These are phyloP conservation scores for Euphorbia celastroides DNA, from an alignment of 441 rosid species.

Conservation along the genomic window DNA sequence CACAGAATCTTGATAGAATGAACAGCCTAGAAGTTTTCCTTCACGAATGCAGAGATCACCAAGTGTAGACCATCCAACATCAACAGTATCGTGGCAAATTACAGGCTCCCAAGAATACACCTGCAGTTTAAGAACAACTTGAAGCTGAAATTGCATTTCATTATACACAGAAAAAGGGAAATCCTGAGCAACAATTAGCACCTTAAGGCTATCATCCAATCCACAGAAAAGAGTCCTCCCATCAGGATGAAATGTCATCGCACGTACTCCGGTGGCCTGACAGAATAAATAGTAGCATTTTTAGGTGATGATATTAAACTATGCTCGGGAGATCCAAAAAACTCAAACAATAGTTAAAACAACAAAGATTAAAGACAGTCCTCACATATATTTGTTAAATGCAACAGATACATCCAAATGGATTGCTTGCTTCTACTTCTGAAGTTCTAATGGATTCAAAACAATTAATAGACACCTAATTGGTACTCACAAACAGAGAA, in stretches of 20 bases:
- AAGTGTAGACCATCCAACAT: slow-evolving; percentile 90
- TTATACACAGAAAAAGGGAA: not conserved
- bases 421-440: not conserved
- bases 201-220: slow-evolving; percentile 83
- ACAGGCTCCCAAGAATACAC: slow-evolving; percentile 99
- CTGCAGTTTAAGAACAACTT: slow-evolving; percentile 36
- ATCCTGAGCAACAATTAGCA: slow-evolving; percentile 29
- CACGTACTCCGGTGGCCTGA: slow-evolving; percentile 74
- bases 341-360: not conserved
- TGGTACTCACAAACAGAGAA: not conserved
- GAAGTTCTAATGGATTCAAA: not conserved
- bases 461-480: not conserved
- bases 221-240: slow-evolving; percentile 90
- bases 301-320: slow-evolving; percentile 7
- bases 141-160: slow-evolving; percentile 17
- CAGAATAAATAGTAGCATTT: slow-evolving; percentile 15
- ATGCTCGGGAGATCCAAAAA: not conserved
- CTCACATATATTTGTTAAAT: not conserved
- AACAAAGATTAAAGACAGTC: not conserved
- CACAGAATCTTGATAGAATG: slow-evolving; percentile 64
- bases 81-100: slow-evolving; percentile 66
- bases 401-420: not conserved
- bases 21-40: slow-evolving; percentile 83
- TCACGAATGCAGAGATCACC: slow-evolving; percentile 82
- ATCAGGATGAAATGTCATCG: slow-evolving; percentile 79